Evolutionary conservation across 2,329 filamentous ascomycete species (phyloP).

Genomic region (Alternaria consortialis): DNA sequence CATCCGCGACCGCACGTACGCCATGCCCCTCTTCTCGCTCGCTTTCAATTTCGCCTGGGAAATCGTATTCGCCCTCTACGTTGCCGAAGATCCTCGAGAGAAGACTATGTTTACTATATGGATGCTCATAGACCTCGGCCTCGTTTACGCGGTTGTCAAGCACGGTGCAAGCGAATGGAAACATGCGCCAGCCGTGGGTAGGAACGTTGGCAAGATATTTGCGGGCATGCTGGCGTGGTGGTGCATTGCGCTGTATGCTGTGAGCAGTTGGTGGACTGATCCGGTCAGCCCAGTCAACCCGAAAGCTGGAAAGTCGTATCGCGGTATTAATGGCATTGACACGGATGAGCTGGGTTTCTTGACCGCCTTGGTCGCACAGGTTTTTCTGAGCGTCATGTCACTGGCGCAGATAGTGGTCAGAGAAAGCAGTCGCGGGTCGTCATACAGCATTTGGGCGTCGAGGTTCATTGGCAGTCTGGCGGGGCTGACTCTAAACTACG

Average conservation of each 20-base stretch:
- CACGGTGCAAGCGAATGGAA: conserved; percentile 58
- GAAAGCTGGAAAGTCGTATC: conserved; percentile 48
- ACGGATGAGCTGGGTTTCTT: conserved; percentile 62
- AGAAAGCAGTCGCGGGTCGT: conserved; percentile 60
- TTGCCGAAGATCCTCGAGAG: conserved; percentile 58
- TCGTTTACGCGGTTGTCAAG: conserved; percentile 59
- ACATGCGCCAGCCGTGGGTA: conserved; percentile 54
- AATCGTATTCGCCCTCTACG: conserved; percentile 59
- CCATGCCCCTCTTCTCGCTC: conserved; percentile 61
- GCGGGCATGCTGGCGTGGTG: conserved; percentile 49
- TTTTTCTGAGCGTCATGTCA: conserved; percentile 53
- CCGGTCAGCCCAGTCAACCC: conserved; percentile 59
- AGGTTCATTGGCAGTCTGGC: conserved; percentile 81
- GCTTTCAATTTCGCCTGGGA: conserved; percentile 64
- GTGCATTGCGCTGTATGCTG: conserved; percentile 53
- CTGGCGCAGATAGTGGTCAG: conserved; percentile 58
- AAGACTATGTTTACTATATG: conserved; percentile 57
- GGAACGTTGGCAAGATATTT: conserved; percentile 54
- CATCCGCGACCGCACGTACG: conserved; percentile 58
- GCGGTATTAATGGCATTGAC: conserved; percentile 54
- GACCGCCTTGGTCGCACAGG: conserved; percentile 58
- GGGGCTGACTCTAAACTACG: conserved; percentile 65
- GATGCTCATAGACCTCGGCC: conserved; percentile 60
- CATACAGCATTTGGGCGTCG: conserved; percentile 80
- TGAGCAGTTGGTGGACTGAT: conserved; percentile 59